phyloP scores from a whole-genome alignment of 148 eudicot species.

The Polygonum aviculare region DNA sequence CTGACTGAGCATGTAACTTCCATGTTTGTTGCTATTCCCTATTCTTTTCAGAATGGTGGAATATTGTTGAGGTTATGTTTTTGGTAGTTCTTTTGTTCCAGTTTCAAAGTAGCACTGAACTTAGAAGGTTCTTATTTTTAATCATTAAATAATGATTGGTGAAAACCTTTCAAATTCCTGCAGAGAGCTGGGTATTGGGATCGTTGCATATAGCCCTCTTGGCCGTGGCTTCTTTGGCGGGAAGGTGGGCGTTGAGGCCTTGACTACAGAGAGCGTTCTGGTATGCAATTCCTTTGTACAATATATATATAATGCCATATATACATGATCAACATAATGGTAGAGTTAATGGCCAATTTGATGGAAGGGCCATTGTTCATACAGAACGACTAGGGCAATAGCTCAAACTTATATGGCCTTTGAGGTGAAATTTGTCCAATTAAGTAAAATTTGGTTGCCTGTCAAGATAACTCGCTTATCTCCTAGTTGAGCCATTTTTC shows the following conservation, averaged over 20 bases:
- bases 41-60: background rate
- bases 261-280: constrained; percentile 21
- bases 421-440: background rate
- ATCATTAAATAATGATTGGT: background rate
- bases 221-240: constrained; percentile 32
- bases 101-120: background rate
- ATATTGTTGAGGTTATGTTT: background rate
- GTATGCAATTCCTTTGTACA: constrained; percentile 13
- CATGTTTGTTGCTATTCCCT: background rate
- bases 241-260: constrained; percentile 13
- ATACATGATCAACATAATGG: background rate
- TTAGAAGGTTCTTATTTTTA: background rate
- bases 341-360: background rate
- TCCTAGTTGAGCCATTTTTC: background rate
- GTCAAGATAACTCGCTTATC: background rate
- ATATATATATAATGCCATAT: background rate
- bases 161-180: background rate
- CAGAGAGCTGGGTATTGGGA: constrained; percentile 40
- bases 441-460: background rate
- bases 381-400: background rate
- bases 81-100: background rate
- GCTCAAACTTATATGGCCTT: background rate
- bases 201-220: constrained; percentile 36
- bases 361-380: background rate
- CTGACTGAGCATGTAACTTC: background rate